Conservation (phyloP, 2,329 filamentous ascomycete genomes). For the Chaetomium sp. region DNA sequence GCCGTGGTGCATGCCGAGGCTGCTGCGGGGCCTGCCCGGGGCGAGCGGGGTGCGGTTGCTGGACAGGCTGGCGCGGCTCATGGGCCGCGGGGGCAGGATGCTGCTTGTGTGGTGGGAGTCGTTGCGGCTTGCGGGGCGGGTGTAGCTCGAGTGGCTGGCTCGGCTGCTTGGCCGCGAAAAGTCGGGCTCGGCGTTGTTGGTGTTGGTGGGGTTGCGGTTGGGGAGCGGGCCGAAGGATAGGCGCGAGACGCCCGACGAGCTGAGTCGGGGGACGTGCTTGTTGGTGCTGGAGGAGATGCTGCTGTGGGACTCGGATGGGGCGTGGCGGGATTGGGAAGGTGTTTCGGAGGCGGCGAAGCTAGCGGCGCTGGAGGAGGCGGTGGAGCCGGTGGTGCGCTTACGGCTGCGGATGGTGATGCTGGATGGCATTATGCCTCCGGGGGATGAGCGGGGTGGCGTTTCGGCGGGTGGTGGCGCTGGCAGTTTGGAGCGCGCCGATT, state of each 20-base stretch:
- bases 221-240: slow-evolving; percentile 65
- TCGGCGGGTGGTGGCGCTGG: slow-evolving; percentile 79
- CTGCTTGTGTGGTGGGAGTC: slow-evolving; percentile 44
- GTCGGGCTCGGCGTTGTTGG: slow-evolving; percentile 37
- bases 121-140: slow-evolving; percentile 56
- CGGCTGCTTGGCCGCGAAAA: slow-evolving; percentile 73
- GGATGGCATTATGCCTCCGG: slow-evolving; percentile 59
- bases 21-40: slow-evolving; percentile 65
- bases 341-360: slow-evolving; percentile 51
- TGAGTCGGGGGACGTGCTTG: slow-evolving; percentile 61
- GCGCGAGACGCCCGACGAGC: slow-evolving; percentile 63
- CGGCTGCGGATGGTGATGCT: slow-evolving; percentile 67
- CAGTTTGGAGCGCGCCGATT: slow-evolving; percentile 87
- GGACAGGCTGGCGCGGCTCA: slow-evolving; percentile 64
- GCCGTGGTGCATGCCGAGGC: slow-evolving; percentile 61
- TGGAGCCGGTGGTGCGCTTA: slow-evolving; percentile 65
- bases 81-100: slow-evolving; percentile 59
- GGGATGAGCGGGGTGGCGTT: slow-evolving; percentile 80
- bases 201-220: slow-evolving; percentile 52
- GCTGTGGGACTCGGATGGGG: slow-evolving; percentile 35
- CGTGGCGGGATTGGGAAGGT: slow-evolving; percentile 46
- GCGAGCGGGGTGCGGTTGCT: slow-evolving; percentile 63
- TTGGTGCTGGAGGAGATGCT: slow-evolving; percentile 45
- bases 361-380: slow-evolving; percentile 49
- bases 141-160: slow-evolving; percentile 61